Evolutionary conservation across 208 protist genomes (phyloP).

Genomic region (Leishmania aethiopica): DNA sequence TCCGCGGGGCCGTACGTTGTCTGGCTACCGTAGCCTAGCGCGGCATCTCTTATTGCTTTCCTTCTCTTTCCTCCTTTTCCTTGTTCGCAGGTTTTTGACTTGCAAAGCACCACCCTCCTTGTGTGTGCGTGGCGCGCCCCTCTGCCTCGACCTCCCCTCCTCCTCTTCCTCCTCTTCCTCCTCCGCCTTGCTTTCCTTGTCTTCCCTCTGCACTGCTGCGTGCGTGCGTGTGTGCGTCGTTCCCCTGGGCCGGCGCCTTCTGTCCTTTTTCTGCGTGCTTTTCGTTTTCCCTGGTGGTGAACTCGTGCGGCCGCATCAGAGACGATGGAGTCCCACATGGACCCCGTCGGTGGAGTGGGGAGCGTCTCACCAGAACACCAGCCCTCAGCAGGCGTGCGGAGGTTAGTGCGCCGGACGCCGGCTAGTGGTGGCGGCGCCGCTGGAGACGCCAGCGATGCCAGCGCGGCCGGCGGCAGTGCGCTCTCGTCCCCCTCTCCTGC

Average conservation of each 20-base stretch:
- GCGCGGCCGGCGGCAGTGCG: background rate
- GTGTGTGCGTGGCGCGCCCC: background rate
- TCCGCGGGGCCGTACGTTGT: background rate
- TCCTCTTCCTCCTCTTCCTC: too few species aligned
- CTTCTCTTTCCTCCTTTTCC: background rate
- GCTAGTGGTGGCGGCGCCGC: background rate
- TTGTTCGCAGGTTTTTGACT: background rate
- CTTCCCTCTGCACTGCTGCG: background rate
- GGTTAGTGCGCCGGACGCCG: conserved; percentile 17
- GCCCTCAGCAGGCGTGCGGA: conserved; percentile 11
- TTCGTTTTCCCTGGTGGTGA: background rate
- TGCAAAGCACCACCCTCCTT: background rate
- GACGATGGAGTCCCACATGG: conserved; percentile 23
- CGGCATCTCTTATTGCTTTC: background rate
- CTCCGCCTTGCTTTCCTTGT: too few species aligned
- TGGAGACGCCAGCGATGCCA: background rate
- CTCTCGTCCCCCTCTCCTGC: background rate
- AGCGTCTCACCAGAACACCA: background rate
- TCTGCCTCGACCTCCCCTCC: background rate
- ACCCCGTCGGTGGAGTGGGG: conserved; percentile 10
- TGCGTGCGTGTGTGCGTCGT: background rate
- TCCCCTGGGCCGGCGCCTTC: background rate
- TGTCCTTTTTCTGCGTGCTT: background rate
- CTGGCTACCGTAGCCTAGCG: background rate
- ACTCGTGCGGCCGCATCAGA: background rate